Percentiles rank a stretch among this genome's conserved stretches.
These are phyloP conservation scores for Omphalotus guepiniiformis DNA, from an alignment of 768 basidiomycete species.

Conservation along the genomic window DNA sequence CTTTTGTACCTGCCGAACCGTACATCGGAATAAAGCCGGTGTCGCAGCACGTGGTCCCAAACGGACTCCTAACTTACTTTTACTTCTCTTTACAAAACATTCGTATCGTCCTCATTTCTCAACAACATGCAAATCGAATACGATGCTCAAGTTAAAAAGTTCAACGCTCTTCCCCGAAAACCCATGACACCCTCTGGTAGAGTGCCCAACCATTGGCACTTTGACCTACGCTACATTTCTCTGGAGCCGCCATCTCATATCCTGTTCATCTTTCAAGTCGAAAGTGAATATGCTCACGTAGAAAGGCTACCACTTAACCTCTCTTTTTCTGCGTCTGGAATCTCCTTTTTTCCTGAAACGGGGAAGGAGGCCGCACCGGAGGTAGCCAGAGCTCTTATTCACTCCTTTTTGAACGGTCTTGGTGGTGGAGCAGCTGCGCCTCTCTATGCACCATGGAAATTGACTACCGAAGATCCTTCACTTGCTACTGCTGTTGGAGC, in stretches of 20 bases:
- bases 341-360: conserved; percentile 28
- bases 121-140: not conserved
- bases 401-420: conserved; percentile 20
- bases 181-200: conserved; percentile 15
- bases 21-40: no score
- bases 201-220: conserved; percentile 29
- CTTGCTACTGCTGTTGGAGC: conserved; percentile 22
- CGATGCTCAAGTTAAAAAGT: conserved; percentile 10
- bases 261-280: conserved; percentile 25
- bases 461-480: conserved; percentile 21
- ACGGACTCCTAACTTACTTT: no score
- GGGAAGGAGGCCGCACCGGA: conserved; percentile 25
- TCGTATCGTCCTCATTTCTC: not conserved
- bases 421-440: not conserved
- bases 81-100: no score
- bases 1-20: no score
- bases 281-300: conserved; percentile 19
- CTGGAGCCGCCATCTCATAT: conserved; percentile 29
- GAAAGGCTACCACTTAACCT: conserved; percentile 21
- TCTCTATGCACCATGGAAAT: conserved; percentile 21
- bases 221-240: conserved; percentile 30
- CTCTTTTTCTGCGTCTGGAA: conserved; percentile 9
- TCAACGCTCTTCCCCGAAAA: conserved; percentile 22
- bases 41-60: no score
- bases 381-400: conserved; percentile 24